Percentiles rank a stretch among this genome's conserved stretches.
Evolutionary conservation across 208 protist species (phyloP).

Genomic region (Wallacemonas sp.): DNA sequence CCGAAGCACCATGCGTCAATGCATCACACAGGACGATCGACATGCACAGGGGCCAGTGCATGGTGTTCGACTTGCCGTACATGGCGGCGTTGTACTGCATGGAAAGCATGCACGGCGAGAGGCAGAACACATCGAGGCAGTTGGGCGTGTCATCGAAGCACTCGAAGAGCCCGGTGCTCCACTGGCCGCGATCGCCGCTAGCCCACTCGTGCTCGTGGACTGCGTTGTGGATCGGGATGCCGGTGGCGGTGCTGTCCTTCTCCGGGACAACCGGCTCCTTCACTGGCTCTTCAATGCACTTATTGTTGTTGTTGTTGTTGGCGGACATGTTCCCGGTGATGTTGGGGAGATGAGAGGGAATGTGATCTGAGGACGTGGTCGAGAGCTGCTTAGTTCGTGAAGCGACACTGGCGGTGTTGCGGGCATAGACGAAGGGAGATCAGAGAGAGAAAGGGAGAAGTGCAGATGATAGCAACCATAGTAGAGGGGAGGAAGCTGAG

Average conservation of each 20-base stretch:
- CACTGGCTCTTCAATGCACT: constrained; percentile 5
- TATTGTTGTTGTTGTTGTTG: neutral
- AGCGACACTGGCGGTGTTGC: no score
- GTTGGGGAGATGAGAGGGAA: no score
- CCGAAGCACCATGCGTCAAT: neutral
- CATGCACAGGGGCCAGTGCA: constrained; percentile 21
- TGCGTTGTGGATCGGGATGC: neutral
- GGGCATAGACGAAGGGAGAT: no score
- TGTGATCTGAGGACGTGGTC: no score
- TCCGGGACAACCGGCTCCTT: neutral
- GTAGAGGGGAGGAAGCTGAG: no score
- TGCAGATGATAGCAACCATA: neutral
- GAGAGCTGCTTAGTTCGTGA: no score
- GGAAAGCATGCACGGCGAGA: constrained; percentile 22
- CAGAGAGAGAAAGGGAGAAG: neutral
- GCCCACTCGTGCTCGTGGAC: neutral
- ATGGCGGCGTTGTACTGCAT: constrained; percentile 30
- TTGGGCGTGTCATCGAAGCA: constrained; percentile 17
- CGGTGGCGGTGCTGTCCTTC: neutral
- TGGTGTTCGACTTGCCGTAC: constrained; percentile 21
- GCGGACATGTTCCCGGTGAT: no score
- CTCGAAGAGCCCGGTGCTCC: constrained; percentile 29
- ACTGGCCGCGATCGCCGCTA: neutral
- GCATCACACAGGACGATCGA: constrained; percentile 19
- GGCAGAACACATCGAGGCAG: constrained; percentile 21